Evolutionary conservation across 306 rosid species (phyloP).

Genomic region (Inga laurina): DNA sequence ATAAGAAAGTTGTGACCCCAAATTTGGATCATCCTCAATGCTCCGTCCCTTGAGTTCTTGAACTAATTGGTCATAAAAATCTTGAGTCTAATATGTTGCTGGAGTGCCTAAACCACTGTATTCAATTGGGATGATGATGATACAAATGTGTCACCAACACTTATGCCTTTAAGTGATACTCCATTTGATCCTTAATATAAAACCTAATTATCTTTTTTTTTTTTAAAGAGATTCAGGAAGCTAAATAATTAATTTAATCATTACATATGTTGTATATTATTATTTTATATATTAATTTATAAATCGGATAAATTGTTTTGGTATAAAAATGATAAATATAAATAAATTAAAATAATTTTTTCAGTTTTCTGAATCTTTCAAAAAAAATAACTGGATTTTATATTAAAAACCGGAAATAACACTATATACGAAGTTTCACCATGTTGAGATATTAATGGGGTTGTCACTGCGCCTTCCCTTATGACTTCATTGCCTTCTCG

Average conservation of each 20-base stretch:
- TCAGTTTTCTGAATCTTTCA: too few species aligned
- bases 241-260: too few species aligned
- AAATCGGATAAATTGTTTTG: too few species aligned
- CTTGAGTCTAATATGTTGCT: constrained; percentile 52
- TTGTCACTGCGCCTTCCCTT: constrained; percentile 55
- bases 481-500: constrained; percentile 56
- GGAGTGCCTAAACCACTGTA: constrained; percentile 64
- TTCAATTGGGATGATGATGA: constrained; percentile 38
- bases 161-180: constrained; percentile 58
- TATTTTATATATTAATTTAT: too few species aligned
- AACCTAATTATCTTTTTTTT: too few species aligned
- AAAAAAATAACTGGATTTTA: too few species aligned
- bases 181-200: too few species aligned
- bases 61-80: constrained; percentile 42
- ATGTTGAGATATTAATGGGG: constrained; percentile 47
- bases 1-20: constrained; percentile 61
- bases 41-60: constrained; percentile 44
- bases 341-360: too few species aligned
- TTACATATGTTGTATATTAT: too few species aligned
- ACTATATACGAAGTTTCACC: constrained; percentile 44
- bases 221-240: too few species aligned
- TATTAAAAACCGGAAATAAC: too few species aligned
- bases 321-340: too few species aligned
- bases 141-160: constrained; percentile 53
- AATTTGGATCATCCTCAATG: constrained; percentile 45